A percentile compares a stretch with the other conserved stretches of the same genome.
These are phyloP conservation scores for Cystoderma amianthinum DNA, from an alignment of 768 basidiomycete species.

Conservation along the genomic window DNA sequence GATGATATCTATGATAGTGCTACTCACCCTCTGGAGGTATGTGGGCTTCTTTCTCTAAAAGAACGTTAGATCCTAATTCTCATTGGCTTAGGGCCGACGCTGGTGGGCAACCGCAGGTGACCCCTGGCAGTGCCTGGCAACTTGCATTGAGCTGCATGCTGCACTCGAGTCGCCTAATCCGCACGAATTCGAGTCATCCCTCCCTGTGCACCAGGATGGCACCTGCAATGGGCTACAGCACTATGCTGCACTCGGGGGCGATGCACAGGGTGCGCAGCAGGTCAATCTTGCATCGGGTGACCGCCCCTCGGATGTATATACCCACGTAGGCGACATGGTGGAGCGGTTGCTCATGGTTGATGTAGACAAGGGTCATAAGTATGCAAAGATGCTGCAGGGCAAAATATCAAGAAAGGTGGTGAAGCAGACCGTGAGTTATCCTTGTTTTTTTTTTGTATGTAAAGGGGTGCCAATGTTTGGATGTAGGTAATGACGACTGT, in stretches of 20 bases:
- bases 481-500: conserved; percentile 95
- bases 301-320: conserved; percentile 91
- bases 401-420: conserved; percentile 91
- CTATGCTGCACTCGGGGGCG: conserved; percentile 96
- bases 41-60: conserved; percentile 1
- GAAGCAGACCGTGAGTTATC: conserved; percentile 87
- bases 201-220: conserved; percentile 98
- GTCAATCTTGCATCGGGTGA: conserved; percentile 87
- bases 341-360: conserved; percentile 60
- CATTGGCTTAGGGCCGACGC: conserved; percentile 46
- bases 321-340: conserved; percentile 84
- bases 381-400: conserved; percentile 60
- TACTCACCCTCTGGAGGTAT: conserved; percentile 66
- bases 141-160: conserved; percentile 81
- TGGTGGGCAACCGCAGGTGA: conserved; percentile 96
- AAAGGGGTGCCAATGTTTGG: conserved; percentile 1
- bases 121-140: conserved; percentile 95
- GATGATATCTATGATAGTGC: conserved; percentile 82
- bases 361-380: conserved; percentile 37
- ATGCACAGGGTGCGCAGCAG: conserved; percentile 79
- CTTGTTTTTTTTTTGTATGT: neutral
- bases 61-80: conserved; percentile 2
- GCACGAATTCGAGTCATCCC: conserved; percentile 49
- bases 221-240: conserved; percentile 99
- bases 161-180: conserved; percentile 72